Evolutionary conservation across 169 alveolate genomes (phyloP).

Genomic region (Plasmodium fragile): DNA sequence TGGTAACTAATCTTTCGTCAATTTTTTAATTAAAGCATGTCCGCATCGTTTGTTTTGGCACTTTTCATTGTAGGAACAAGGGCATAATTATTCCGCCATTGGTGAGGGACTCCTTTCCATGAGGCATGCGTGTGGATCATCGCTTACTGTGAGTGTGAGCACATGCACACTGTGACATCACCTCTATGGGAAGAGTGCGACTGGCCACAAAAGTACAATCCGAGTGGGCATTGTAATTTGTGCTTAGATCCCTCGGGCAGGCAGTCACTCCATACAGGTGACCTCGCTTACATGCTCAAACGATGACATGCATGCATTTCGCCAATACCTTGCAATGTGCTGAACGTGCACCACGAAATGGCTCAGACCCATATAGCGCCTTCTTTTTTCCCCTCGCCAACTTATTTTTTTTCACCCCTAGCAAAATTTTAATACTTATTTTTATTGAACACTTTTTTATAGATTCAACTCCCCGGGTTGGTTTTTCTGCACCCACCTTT

Average conservation of each 20-base stretch:
- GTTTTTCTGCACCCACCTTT: neutral
- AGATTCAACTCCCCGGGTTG: neutral
- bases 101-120: neutral
- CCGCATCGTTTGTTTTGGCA: neutral
- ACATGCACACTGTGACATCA: neutral
- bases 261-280: neutral
- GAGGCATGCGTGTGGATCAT: neutral
- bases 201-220: neutral
- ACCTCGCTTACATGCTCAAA: neutral
- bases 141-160: neutral
- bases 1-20: neutral
- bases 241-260: neutral
- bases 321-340: neutral
- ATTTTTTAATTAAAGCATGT: neutral
- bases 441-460: neutral
- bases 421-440: neutral
- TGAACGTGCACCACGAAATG: neutral
- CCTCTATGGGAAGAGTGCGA: neutral
- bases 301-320: neutral
- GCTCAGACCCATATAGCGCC: neutral
- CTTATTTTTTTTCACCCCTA: neutral
- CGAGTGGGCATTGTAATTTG: neutral
- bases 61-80: neutral
- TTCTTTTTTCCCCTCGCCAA: neutral
- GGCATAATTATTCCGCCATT: neutral